A percentile compares a stretch with the other conserved stretches of the same genome.
Conservation (phyloP, 441 rosid species). For the Pelargonium hybrid region DNA sequence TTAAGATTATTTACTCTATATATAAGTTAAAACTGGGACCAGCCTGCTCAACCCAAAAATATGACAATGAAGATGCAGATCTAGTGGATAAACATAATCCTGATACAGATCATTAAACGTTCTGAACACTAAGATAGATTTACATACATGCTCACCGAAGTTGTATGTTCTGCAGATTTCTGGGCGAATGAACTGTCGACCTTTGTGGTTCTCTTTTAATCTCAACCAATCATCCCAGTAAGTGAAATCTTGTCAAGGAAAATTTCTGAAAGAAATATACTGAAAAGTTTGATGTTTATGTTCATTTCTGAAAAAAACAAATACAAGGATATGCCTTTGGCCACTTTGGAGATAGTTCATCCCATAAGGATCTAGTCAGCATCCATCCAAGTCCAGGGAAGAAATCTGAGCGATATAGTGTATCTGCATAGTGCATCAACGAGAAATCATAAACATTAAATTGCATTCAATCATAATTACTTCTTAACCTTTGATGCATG, state of each 20-base stretch:
- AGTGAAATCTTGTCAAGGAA: conserved; percentile 69
- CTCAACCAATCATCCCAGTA: conserved; percentile 99
- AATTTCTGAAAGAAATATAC: conserved; percentile 16
- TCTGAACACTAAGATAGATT: conserved; percentile 4
- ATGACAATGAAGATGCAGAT: too few species aligned
- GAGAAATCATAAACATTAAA: conserved; percentile 17
- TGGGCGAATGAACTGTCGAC: conserved; percentile 83
- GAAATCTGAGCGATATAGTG: conserved; percentile 86
- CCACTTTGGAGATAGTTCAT: conserved; percentile 97
- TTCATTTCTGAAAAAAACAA: conserved; percentile 1
- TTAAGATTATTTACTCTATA: too few species aligned
- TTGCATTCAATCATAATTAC: background rate
- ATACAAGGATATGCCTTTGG: conserved; percentile 94
- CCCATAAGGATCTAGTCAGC: conserved; percentile 76
- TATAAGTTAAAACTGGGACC: too few species aligned
- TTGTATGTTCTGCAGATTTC: conserved; percentile 98
- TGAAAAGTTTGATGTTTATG: conserved; percentile 7
- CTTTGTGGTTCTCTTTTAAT: conserved; percentile 75
- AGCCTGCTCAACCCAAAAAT: too few species aligned
- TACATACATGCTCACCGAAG: conserved; percentile 90
- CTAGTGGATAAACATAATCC: too few species aligned
- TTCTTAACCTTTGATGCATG: background rate
- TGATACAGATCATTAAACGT: background rate
- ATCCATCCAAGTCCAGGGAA: conserved; percentile 99
- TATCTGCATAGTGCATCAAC: conserved; percentile 41